Evolutionary conservation across 805 yeast species (phyloP), one percentile per base, ranked within the genome.

Genomic region (Naumovozyma dairenensis): DNA sequence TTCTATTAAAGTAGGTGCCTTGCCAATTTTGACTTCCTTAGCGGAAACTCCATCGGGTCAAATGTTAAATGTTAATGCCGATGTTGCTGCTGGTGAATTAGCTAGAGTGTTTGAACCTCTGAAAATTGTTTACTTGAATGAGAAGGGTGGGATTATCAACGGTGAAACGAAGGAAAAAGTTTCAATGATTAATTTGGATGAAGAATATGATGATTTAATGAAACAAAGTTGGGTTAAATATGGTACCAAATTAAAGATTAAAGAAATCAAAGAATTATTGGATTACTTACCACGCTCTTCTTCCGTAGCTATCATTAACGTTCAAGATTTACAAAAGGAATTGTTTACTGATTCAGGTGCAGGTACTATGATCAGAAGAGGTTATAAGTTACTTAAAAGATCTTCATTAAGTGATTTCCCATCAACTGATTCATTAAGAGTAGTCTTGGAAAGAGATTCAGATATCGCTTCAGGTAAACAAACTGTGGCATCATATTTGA

Each of bases 341-440:
- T 73, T 92, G 53, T 92, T 92, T 65, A 92, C 99, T 26, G 98
- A 92, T 60, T 81, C 95, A 13, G 99, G 99, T 61, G 99, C 98
- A 20, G 99, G 99, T 55, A 92, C 99, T 29, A 71, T 92, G 66
- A 86, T 92, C 51, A 81, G 98, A 72, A 78, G 98, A 62, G 99
- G 99, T 42, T 84, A 89, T 66, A 85, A 84, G 63, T 70, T 92
- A 45, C 59, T 80, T 37, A 77, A 75, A 51, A 76, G 85, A 57
- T 71, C 74, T 50, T 72, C 80, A 16, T 63, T 86, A 35, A 61
- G 66, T 25, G 89, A 82, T 42, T 81, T 87, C 56, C 48, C 60
- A 19, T 74, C 77, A 39, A 73, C 84, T n/a, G 94, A 83, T 53
- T 63, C 75, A 34, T 71, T 92, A 47, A 74, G 94, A 62, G 57